Conservation (phyloP, 345 rosid genomes). For the Jatropha curcas region DNA sequence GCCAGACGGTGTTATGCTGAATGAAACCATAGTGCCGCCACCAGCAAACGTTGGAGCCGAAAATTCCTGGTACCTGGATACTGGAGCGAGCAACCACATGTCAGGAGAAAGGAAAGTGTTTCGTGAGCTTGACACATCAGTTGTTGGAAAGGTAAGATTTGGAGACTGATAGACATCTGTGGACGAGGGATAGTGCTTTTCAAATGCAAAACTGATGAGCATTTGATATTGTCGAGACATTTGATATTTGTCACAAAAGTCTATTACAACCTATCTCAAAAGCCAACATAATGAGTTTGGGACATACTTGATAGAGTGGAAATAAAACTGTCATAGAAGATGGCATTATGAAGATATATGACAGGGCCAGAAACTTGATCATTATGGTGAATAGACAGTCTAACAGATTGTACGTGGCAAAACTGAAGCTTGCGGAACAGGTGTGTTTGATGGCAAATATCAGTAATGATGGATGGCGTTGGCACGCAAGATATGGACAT, state of each 20-base stretch:
- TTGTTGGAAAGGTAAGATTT: background rate
- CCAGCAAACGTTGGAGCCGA: no score
- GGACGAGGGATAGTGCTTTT: background rate
- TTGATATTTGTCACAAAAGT: no score
- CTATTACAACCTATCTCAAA: background rate
- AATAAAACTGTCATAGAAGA: background rate
- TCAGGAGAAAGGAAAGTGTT: background rate
- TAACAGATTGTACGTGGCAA: background rate
- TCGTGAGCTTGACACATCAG: background rate
- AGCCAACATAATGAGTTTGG: background rate
- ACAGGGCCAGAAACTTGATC: background rate
- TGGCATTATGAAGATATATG: background rate
- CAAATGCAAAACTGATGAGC: background rate
- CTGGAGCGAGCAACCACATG: constrained; percentile 9
- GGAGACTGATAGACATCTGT: background rate
- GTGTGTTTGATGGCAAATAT: background rate
- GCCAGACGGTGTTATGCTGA: no score
- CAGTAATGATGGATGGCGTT: background rate
- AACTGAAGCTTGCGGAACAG: background rate
- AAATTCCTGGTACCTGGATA: background rate
- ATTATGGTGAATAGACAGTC: background rate
- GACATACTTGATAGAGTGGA: no score
- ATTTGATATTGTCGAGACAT: background rate
- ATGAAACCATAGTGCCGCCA: no score
- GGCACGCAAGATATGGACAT: constrained; percentile 1